Evolutionary conservation across 2,329 filamentous ascomycete genomes (phyloP).

Genomic region (Sporothrix curviconia): DNA sequence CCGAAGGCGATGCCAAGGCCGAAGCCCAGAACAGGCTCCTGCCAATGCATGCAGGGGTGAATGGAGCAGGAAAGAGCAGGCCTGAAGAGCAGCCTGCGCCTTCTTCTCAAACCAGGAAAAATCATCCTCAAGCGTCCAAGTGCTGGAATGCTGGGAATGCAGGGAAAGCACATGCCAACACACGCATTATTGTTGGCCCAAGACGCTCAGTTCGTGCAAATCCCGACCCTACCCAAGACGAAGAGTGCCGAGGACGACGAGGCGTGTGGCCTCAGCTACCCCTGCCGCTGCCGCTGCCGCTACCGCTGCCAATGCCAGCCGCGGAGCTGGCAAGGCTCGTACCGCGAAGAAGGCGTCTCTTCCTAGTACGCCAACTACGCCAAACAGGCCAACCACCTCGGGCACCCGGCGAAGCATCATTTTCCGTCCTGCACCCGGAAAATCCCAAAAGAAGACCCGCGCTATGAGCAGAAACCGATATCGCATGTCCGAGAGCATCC

Average conservation of each 20-base stretch:
- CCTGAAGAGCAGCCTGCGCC: background rate
- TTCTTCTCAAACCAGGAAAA: slow-evolving; percentile 31
- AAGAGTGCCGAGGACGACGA: background rate
- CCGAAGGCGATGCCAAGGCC: background rate
- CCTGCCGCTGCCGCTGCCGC: no score
- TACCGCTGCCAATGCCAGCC: no score
- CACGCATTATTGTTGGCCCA: slow-evolving; percentile 18
- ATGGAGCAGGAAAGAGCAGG: no score
- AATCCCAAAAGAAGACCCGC: background rate
- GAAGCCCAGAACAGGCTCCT: no score
- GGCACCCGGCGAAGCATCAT: slow-evolving; percentile 5
- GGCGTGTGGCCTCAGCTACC: background rate
- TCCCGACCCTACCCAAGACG: slow-evolving; percentile 21
- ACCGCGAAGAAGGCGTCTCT: background rate
- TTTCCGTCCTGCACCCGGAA: slow-evolving; percentile 1
- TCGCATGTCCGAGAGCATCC: background rate
- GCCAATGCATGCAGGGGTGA: no score
- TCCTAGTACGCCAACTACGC: background rate
- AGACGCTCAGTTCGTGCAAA: slow-evolving; percentile 21
- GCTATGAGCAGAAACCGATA: background rate
- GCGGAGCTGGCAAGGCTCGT: no score
- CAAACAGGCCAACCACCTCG: background rate
- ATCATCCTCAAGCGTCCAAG: slow-evolving; percentile 40
- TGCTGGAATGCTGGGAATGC: no score
- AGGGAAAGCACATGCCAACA: slow-evolving; percentile 20